A percentile compares a stretch with the other conserved stretches of the same genome.
Evolutionary conservation across 495 filamentous ascomycete genomes (phyloP).

Genomic region (Penicillium herquei): DNA sequence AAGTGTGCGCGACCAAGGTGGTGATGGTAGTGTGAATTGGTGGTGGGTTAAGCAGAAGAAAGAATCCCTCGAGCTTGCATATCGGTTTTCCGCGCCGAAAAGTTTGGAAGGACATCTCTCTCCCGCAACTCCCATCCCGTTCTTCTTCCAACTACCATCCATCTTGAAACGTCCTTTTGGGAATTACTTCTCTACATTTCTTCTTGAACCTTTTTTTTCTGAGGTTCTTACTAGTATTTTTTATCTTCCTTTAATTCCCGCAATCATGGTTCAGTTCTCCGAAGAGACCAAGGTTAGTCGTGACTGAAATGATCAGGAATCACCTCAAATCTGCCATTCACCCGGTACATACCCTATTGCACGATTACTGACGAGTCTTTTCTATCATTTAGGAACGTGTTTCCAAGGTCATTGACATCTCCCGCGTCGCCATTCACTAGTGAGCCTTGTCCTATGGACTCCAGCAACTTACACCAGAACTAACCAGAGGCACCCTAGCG

Average conservation of each 20-base stretch:
- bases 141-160: not conserved
- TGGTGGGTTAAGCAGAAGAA: not conserved
- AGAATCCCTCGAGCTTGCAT: conserved; percentile 15
- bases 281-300: conserved; percentile 87
- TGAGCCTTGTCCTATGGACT: conserved; percentile 31
- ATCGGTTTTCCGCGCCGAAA: conserved; percentile 24
- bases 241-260: not conserved
- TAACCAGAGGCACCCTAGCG: conserved; percentile 50
- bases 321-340: too few species aligned
- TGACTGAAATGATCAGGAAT: not conserved
- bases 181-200: not conserved
- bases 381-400: conserved; percentile 77
- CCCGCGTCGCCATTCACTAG: conserved; percentile 96
- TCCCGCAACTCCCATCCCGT: conserved; percentile 4
- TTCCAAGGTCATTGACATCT: conserved; percentile 89
- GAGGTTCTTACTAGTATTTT: not conserved
- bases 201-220: not conserved
- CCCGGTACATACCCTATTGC: not conserved
- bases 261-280: conserved; percentile 80
- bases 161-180: not conserved
- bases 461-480: conserved; percentile 1
- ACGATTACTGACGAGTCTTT: conserved; percentile 4
- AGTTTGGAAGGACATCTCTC: conserved; percentile 27
- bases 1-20: not conserved
- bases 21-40: not conserved